Evolutionary conservation across 2,329 filamentous ascomycete genomes (phyloP), one percentile per base, ranked within the genome.

Genomic region (Pseudogymnoascus sp.): DNA sequence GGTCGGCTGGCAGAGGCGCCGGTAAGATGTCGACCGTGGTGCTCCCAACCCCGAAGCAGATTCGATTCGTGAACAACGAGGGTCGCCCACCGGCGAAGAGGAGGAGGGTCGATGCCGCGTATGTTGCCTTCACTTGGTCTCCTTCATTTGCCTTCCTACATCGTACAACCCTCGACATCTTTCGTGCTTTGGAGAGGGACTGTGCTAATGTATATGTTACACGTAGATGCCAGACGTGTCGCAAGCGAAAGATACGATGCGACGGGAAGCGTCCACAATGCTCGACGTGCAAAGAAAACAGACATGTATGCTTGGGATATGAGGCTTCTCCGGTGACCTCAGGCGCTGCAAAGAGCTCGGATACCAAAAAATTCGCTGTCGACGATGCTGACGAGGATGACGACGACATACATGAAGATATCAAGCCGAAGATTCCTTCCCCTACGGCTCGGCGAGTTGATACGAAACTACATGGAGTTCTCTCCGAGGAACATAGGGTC

Each of bases 61-160:
- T 91, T 68, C 87, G 89, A 69, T 93, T 93, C 74, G 89, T 93
- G 69, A 89, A 91, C 67, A 91, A 87, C 71, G 88, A 92, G 76
- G 89, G 90, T 66, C 88, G 90, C 68, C 90, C 90, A 59, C 89
- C 90, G 66, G 87, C 88, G 26, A 93, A 93, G 76, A 81, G 89
- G 70, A 83, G 90, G 72, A 82, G 90, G 70, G 90, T 93, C 71
- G 91, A 87, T 76, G 87, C 89, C 71, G 90, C 90, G 85, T 90
- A 81, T 75, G 86, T 82, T 50, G 64, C 63, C 63, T 66, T 63
- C 64, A 65, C 62, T 47, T 66, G 63, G 63, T 67, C 59, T 42
- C 24, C 62, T 56, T 62, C 31, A 61, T 66, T 59, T 50, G 37
- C 60, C 33, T 61, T 62, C 50, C 61, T 60, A 37, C 16, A 26